phyloP scores from a whole-genome alignment of 2,329 filamentous ascomycete genomes.

The Calonectria pseudoreteaudii region DNA sequence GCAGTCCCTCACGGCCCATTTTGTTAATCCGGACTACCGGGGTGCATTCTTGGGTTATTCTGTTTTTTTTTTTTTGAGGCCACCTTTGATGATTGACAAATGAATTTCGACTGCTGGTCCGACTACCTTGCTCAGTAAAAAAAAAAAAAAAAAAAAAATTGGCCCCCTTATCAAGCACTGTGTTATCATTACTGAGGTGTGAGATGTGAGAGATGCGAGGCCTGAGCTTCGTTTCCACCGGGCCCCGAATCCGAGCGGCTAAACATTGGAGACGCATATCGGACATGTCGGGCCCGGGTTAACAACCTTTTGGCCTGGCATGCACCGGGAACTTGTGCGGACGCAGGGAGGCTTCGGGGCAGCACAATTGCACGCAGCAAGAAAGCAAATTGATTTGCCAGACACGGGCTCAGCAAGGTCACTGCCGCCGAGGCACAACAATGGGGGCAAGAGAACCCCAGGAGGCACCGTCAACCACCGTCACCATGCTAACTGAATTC shows the following conservation, averaged over 20 bases:
- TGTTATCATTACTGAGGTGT: conserved; percentile 4
- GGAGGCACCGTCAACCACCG: neutral
- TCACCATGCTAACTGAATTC: conserved; percentile 6
- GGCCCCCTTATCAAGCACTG: neutral
- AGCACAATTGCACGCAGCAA: neutral
- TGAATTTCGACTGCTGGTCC: neutral
- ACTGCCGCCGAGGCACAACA: neutral
- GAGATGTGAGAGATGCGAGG: conserved; percentile 12
- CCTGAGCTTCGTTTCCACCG: conserved; percentile 11
- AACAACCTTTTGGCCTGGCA: conserved; percentile 4
- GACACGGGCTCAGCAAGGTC: conserved; percentile 17
- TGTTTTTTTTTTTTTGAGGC: conserved; percentile 4
- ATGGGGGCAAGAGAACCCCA: neutral
- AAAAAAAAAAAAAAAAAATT: neutral
- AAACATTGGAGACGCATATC: conserved; percentile 7
- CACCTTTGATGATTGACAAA: neutral
- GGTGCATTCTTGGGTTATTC: neutral
- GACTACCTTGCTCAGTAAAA: neutral
- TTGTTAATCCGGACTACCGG: conserved; percentile 14
- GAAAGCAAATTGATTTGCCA: conserved; percentile 1
- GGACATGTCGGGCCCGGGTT: neutral
- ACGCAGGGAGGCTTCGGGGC: neutral
- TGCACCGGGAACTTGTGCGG: neutral
- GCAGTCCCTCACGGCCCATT: conserved; percentile 18
- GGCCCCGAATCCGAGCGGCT: neutral